These are phyloP conservation scores for Orbilia brochopaga DNA, from an alignment of 2,329 filamentous ascomycete genomes.

Conservation along the genomic window DNA sequence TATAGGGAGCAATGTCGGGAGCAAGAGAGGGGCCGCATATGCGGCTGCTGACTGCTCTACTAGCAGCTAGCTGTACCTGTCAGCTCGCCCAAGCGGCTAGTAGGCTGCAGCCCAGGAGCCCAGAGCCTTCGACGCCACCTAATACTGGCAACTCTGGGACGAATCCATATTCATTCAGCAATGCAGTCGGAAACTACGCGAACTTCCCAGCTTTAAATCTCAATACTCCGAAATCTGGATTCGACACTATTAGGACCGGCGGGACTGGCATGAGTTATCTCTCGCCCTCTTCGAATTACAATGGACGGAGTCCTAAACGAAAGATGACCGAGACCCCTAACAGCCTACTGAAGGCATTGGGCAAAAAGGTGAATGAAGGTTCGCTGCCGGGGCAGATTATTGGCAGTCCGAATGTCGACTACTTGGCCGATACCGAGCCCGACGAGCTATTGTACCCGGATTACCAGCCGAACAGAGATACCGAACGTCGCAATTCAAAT, in stretches of 20 bases:
- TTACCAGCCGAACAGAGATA: too few species aligned
- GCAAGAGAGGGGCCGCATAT: background rate
- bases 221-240: background rate
- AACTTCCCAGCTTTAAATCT: too few species aligned
- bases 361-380: too few species aligned
- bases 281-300: background rate
- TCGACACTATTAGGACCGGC: background rate
- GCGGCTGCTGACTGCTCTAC: background rate
- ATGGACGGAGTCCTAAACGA: too few species aligned
- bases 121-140: conserved; percentile 3
- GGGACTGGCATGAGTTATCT: background rate
- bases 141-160: background rate
- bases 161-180: background rate
- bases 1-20: background rate
- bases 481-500: too few species aligned
- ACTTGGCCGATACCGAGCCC: too few species aligned
- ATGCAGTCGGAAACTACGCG: background rate
- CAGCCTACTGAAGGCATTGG: too few species aligned
- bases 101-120: conserved; percentile 18
- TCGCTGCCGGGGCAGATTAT: too few species aligned
- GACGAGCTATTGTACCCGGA: too few species aligned
- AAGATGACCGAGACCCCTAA: too few species aligned
- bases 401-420: too few species aligned
- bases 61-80: background rate
- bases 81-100: background rate